Evolutionary conservation across 768 basidiomycete genomes (phyloP).

Genomic region (Lactarius hatsudake): DNA sequence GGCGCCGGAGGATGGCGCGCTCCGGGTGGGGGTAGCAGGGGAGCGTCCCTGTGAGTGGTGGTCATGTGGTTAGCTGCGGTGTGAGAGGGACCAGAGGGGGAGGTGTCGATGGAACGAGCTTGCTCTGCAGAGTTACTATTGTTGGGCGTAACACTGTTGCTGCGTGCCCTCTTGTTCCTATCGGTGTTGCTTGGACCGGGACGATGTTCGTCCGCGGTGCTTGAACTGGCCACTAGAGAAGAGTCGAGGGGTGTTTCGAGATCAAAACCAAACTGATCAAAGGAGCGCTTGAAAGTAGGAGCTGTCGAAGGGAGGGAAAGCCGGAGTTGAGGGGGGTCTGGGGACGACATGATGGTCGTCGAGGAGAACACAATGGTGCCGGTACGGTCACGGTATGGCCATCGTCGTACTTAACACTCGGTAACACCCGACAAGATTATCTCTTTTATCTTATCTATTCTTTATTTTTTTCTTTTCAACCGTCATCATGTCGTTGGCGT

Average conservation of each 20-base stretch:
- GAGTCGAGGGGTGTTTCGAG: slow-evolving; percentile 44
- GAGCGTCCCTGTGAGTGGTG: slow-evolving; percentile 13
- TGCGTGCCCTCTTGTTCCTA: slow-evolving; percentile 27
- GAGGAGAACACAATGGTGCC: slow-evolving; percentile 19
- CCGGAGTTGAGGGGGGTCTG: slow-evolving; percentile 49
- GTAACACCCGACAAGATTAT: slow-evolving; percentile 8
- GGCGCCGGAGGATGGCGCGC: slow-evolving; percentile 12
- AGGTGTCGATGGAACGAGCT: slow-evolving; percentile 12
- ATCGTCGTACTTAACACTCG: neutral
- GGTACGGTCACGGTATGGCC: neutral
- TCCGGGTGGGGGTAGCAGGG: neutral
- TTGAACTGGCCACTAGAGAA: slow-evolving; percentile 32
- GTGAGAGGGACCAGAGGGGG: slow-evolving; percentile 15
- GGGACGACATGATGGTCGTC: slow-evolving; percentile 32
- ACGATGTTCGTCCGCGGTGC: slow-evolving; percentile 28
- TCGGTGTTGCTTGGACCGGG: slow-evolving; percentile 24
- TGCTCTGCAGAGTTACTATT: slow-evolving; percentile 10
- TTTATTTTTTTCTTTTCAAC: neutral
- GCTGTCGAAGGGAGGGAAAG: slow-evolving; percentile 49
- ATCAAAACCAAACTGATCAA: slow-evolving; percentile 57
- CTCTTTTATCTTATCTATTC: neutral
- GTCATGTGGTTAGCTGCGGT: slow-evolving; percentile 7
- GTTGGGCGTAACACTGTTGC: slow-evolving; percentile 21
- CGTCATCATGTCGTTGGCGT: slow-evolving; percentile 33
- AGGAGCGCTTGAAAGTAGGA: slow-evolving; percentile 59